Evolutionary conservation across 768 basidiomycete species (phyloP), one percentile per base, ranked within the genome.

Genomic region (Mycena metata): DNA sequence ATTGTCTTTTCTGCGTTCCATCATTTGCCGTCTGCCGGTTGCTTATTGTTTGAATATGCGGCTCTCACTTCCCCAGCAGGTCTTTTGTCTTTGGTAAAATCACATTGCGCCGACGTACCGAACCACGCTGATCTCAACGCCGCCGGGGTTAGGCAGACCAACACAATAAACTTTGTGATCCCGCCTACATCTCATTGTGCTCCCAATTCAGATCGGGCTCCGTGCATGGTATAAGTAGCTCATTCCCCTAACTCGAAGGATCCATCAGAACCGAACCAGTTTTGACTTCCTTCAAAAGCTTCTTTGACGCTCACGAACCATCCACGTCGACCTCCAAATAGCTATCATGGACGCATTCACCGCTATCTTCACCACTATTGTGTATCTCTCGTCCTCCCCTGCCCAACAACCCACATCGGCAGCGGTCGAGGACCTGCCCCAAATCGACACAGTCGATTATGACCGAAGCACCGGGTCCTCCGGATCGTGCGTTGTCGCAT

Each of bases 341-440:
- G n/a, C 35, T 39, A 39, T 15, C 39, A 67, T 68, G 67, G 67
- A 68, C 67, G 61, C 61, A n/a, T 68, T 68, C 61, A 58, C 60
- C 24, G 63, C 60, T 23, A 57, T 68, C 23, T 19, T 68, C 21
- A 43, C 46, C 30, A 47, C 56, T n/a, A 55, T 63, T 23, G 56
- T 47, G 17, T 68, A 63, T 49, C 45, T 68, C 56, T 26, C 60
- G 8, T 63, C 61, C 33, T 41, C 56, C 8, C 21, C 55, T 36
- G 16, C 42, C 17, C 23, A 23, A 42, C 39, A 23, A 5, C 47
- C 60, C 15, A 8, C 42, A 30, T 62, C 61, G 23, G 49, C 67
- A 24, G 56, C 47, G 2, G 61, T 50, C 49, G 60, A 68, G 55
- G 67, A 68, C 1, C 55, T 63, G 17, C 60, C 60, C 17, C 47